Evolutionary conservation across 345 rosid species (phyloP).

Genomic region (Garcia nutans): DNA sequence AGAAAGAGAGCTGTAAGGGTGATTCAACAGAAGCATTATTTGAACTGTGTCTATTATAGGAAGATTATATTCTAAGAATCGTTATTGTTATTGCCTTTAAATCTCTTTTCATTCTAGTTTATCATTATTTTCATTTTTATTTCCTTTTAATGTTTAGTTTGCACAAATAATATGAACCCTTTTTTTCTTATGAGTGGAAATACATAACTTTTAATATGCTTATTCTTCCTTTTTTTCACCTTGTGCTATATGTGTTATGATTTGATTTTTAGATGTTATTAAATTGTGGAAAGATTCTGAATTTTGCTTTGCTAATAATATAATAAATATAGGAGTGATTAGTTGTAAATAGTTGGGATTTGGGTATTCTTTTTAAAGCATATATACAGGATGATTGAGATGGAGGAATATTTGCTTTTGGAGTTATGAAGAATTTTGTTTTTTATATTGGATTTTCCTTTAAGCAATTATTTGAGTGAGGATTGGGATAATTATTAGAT

Average conservation of each 20-base stretch:
- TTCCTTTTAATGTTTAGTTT: background rate
- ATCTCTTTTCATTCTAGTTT: background rate
- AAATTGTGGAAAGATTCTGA: background rate
- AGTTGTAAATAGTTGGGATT: background rate
- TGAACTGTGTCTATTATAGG: background rate
- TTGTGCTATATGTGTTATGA: background rate
- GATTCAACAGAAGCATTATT: background rate
- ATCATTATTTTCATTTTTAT: background rate
- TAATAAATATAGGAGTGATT: background rate
- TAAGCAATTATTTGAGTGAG: too few relatives aligned
- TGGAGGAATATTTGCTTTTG: slow-evolving; percentile 11
- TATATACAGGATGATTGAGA: background rate
- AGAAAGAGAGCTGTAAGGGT: background rate
- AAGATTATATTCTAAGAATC: background rate
- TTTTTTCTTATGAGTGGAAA: background rate
- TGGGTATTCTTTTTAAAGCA: background rate
- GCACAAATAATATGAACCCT: slow-evolving; percentile 12
- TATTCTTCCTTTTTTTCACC: background rate
- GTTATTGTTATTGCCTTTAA: background rate
- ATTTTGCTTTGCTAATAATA: background rate
- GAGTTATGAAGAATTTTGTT: too few relatives aligned
- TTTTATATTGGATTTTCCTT: too few relatives aligned
- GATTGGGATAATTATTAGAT: too few relatives aligned
- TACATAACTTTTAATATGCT: background rate
- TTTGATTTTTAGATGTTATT: background rate